phyloP scores from a whole-genome alignment of 2,329 filamentous ascomycete species.

The Epicoccum nigrum region DNA sequence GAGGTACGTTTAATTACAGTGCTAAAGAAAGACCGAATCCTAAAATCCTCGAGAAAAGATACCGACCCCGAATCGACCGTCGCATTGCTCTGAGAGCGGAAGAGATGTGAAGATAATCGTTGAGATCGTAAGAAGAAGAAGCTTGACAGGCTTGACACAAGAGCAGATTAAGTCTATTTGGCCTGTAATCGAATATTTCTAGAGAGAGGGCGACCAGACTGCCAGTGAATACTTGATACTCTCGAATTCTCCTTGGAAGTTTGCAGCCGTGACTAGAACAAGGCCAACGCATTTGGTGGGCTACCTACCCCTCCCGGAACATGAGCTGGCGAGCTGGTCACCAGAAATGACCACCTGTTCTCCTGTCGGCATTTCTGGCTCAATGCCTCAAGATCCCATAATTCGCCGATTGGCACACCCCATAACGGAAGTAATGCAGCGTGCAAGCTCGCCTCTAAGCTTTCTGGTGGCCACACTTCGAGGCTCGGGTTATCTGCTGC shows the following conservation, averaged over 20 bases:
- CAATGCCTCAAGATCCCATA: slow-evolving; percentile 45
- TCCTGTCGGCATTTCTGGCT: slow-evolving; percentile 34
- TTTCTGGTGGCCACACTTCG: slow-evolving; percentile 35
- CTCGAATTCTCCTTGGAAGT: not conserved
- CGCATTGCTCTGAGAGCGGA: no score
- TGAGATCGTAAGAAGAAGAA: no score
- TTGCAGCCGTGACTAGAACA: slow-evolving; percentile 17
- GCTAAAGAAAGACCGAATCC: not conserved
- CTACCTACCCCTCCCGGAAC: slow-evolving; percentile 38
- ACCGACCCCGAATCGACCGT: no score
- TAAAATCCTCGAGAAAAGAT: not conserved
- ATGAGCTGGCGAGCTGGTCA: slow-evolving; percentile 59
- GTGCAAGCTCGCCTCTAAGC: slow-evolving; percentile 27
- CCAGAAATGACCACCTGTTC: slow-evolving; percentile 56
- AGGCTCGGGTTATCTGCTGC: slow-evolving; percentile 44
- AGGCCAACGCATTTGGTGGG: slow-evolving; percentile 36
- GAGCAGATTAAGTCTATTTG: no score
- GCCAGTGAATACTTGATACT: not conserved
- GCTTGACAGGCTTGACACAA: no score
- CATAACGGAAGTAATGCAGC: slow-evolving; percentile 33
- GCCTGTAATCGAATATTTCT: no score
- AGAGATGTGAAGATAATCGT: no score
- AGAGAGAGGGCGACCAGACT: no score
- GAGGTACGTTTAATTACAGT: not conserved
- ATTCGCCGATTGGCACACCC: slow-evolving; percentile 45